These are phyloP conservation scores for Thelonectria discophora DNA, from an alignment of 2,329 filamentous ascomycete species.

Conservation along the genomic window DNA sequence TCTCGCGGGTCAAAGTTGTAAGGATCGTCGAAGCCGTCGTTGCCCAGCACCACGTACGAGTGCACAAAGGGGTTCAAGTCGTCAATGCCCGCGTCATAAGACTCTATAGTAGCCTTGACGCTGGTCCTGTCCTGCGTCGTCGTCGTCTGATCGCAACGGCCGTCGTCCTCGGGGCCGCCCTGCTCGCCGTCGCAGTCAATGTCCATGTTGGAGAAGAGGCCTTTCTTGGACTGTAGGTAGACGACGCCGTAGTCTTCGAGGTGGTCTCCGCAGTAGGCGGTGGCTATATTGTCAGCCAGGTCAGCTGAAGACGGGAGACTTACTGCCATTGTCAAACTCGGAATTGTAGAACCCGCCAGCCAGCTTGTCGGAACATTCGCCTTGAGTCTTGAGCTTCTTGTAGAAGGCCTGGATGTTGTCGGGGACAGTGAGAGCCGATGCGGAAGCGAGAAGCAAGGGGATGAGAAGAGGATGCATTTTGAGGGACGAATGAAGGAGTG, in stretches of 20 bases:
- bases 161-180: constrained; percentile 47
- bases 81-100: constrained; percentile 48
- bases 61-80: constrained; percentile 63
- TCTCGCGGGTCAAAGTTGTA: constrained; percentile 52
- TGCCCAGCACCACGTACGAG: constrained; percentile 64
- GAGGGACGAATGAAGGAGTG: not conserved
- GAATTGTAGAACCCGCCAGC: constrained; percentile 26
- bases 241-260: constrained; percentile 49
- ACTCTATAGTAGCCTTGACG: constrained; percentile 50
- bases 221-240: constrained; percentile 54
- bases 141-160: constrained; percentile 38
- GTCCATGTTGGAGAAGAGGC: constrained; percentile 63
- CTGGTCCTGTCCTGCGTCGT: constrained; percentile 47
- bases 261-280: constrained; percentile 54
- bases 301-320: not conserved
- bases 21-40: constrained; percentile 49
- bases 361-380: constrained; percentile 22
- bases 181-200: constrained; percentile 66
- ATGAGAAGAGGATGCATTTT: constrained; percentile 12
- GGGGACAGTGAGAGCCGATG: constrained; percentile 15
- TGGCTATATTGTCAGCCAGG: constrained; percentile 1
- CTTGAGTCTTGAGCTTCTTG: constrained; percentile 24
- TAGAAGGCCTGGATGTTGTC: constrained; percentile 22
- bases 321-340: constrained; percentile 23
- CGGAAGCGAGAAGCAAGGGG: constrained; percentile 12